phyloP scores from a whole-genome alignment of 2,329 filamentous ascomycete genomes.

The Ilyonectria sp. region DNA sequence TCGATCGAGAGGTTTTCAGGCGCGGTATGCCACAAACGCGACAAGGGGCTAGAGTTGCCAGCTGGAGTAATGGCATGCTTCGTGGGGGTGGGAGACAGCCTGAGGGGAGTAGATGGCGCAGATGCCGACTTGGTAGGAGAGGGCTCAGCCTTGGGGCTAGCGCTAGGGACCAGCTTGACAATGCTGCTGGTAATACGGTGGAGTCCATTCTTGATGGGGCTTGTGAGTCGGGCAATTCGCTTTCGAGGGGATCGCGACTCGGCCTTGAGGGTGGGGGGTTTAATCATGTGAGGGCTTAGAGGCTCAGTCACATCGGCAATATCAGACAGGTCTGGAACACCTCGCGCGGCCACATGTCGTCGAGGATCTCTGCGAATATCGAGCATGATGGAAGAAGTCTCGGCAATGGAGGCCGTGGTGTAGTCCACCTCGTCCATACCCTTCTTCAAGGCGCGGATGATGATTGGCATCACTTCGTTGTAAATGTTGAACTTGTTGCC shows the following conservation, averaged over 20 bases:
- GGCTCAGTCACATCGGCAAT: slow-evolving; percentile 51
- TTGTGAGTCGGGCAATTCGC: slow-evolving; percentile 46
- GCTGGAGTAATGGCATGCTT: slow-evolving; percentile 29
- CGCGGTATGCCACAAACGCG: slow-evolving; percentile 12
- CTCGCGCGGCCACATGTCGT: slow-evolving; percentile 40
- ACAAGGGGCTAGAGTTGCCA: slow-evolving; percentile 35
- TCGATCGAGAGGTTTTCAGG: slow-evolving; percentile 17
- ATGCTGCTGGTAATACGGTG: slow-evolving; percentile 49
- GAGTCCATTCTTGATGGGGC: slow-evolving; percentile 45
- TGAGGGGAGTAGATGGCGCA: slow-evolving; percentile 47
- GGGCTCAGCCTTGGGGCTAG: slow-evolving; percentile 42
- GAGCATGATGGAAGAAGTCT: slow-evolving; percentile 40
- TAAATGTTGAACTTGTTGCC: slow-evolving; percentile 50
- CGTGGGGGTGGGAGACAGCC: slow-evolving; percentile 31
- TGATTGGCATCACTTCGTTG: slow-evolving; percentile 44
- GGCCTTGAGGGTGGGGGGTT: slow-evolving; percentile 39
- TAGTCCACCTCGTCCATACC: slow-evolving; percentile 45
- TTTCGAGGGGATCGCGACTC: slow-evolving; percentile 52
- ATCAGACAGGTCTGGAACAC: slow-evolving; percentile 45
- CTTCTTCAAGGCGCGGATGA: slow-evolving; percentile 40
- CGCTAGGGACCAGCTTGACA: slow-evolving; percentile 49
- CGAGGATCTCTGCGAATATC: slow-evolving; percentile 42
- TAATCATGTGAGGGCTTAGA: slow-evolving; percentile 44
- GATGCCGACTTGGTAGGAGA: slow-evolving; percentile 52
- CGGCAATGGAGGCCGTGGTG: slow-evolving; percentile 46